phyloP scores from a whole-genome alignment of 148 eudicot genomes.

The Rheum nobile region DNA sequence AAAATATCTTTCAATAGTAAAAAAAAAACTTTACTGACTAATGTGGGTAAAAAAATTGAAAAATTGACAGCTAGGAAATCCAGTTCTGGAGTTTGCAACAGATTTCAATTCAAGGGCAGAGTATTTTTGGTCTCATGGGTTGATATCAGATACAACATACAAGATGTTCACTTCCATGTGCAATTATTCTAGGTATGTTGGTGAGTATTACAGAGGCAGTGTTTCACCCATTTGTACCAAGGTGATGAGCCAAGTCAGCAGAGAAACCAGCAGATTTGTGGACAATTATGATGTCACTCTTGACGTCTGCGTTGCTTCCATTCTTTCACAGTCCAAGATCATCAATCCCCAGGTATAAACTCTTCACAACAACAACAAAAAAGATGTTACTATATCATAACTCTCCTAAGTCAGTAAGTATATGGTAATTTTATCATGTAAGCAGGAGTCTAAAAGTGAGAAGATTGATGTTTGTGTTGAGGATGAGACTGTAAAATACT shows the following conservation, averaged over 20 bases:
- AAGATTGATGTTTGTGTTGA: constrained; percentile 86
- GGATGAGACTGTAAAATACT: constrained; percentile 73
- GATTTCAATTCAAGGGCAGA: constrained; percentile 97
- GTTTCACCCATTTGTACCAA: constrained; percentile 63
- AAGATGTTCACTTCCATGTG: constrained; percentile 62
- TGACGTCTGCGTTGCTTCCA: constrained; percentile 78
- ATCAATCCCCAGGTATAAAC: constrained; percentile 48
- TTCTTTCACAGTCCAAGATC: constrained; percentile 76
- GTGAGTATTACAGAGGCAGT: constrained; percentile 65
- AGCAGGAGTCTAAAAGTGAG: constrained; percentile 38
- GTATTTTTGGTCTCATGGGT: constrained; percentile 94
- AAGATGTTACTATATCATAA: no score
- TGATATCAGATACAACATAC: constrained; percentile 92
- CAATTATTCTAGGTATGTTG: constrained; percentile 80
- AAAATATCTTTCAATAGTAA: background rate
- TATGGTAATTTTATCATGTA: background rate
- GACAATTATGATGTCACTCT: constrained; percentile 96
- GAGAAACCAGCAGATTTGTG: constrained; percentile 84
- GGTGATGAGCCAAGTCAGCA: constrained; percentile 66
- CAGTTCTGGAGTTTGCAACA: constrained; percentile 73
- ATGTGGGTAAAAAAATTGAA: background rate
- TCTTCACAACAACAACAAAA: background rate
- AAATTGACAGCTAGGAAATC: constrained; percentile 71
- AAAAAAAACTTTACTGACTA: background rate
- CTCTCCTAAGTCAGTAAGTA: no score